These are phyloP conservation scores for Deinandra increscens DNA, from an alignment of 129 eudicot species.

Conservation along the genomic window DNA sequence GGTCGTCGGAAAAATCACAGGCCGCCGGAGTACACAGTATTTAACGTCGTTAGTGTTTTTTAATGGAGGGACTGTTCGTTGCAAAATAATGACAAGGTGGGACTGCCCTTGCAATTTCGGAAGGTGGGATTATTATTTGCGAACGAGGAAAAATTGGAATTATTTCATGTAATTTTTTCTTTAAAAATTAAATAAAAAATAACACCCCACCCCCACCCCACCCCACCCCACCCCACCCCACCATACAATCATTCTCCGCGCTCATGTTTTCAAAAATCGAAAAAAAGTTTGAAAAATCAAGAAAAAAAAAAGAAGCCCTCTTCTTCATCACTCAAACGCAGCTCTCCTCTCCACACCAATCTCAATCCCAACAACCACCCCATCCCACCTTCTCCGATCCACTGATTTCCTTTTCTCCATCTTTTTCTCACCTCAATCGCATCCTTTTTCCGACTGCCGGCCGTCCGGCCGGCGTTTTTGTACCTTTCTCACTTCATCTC, in stretches of 20 bases:
- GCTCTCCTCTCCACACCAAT: constrained; percentile 17
- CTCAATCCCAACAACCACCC: constrained; percentile 25
- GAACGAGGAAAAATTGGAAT: too few species aligned
- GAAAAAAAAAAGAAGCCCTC: constrained; percentile 24
- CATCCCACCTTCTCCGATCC: constrained; percentile 8
- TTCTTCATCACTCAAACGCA: constrained; percentile 12
- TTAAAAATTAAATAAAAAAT: too few species aligned
- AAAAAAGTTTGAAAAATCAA: constrained; percentile 27
- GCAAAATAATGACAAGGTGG: too few species aligned
- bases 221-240: constrained; percentile 15
- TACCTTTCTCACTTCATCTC: constrained; percentile 1
- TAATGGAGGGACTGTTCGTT: too few species aligned
- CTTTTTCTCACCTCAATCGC: neutral
- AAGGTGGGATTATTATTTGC: too few species aligned
- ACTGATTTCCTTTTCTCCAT: neutral
- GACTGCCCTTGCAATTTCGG: too few species aligned
- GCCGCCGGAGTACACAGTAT: too few species aligned
- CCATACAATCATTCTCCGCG: constrained; percentile 13
- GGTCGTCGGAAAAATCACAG: too few species aligned
- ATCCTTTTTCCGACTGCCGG: constrained; percentile 5
- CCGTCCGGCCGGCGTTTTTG: constrained; percentile 36
- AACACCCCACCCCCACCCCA: too few species aligned
- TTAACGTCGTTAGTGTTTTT: too few species aligned
- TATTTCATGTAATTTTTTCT: too few species aligned
- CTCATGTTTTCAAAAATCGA: constrained; percentile 27